Conservation (phyloP, 345 rosid species). For the Syzygium grande region DNA sequence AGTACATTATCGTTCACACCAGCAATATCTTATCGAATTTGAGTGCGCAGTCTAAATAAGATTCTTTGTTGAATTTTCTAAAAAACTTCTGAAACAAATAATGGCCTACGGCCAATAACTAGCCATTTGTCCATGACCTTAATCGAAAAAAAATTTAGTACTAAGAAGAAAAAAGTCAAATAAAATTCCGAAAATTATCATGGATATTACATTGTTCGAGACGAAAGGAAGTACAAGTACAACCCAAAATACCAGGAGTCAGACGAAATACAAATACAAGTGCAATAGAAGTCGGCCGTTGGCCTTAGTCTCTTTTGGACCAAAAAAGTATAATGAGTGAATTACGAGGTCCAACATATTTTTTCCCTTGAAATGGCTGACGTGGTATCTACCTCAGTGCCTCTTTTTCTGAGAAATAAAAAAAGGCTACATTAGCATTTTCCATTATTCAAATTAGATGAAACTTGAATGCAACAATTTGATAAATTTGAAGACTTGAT, state of each 20-base stretch:
- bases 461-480: fast-evolving
- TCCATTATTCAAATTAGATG: fast-evolving
- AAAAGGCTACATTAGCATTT: fast-evolving
- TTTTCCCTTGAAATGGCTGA: not conserved
- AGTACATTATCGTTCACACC: no score
- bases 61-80: no score
- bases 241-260: not conserved
- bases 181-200: no score
- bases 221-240: no score
- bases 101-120: no score
- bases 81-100: no score
- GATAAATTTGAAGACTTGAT: not conserved
- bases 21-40: no score
- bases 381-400: not conserved
- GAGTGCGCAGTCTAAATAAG: no score
- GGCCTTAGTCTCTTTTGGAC: not conserved
- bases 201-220: no score
- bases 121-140: no score
- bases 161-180: no score
- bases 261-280: not conserved
- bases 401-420: not conserved
- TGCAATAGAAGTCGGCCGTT: not conserved
- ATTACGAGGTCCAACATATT: not conserved
- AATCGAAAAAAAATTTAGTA: no score
- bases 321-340: not conserved